These are phyloP conservation scores for Acrodontium crateriforme DNA, from an alignment of 2,329 filamentous ascomycete species.

Conservation along the genomic window DNA sequence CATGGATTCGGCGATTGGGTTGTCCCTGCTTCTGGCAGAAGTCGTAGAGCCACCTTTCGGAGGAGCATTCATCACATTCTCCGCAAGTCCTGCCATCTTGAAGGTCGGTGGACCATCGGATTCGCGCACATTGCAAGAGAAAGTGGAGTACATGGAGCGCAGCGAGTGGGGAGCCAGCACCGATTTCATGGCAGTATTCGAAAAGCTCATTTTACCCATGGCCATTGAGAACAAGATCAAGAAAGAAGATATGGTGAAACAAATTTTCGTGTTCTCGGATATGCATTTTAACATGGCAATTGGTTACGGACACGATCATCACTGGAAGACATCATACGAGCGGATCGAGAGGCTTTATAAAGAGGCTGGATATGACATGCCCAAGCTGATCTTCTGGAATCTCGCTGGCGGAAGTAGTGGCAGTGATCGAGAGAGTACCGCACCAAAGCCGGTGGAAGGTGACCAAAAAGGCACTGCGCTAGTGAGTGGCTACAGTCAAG, in stretches of 20 bases:
- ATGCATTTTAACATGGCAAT: slow-evolving; percentile 43
- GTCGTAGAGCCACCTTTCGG: slow-evolving; percentile 40
- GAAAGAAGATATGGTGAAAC: slow-evolving; percentile 46
- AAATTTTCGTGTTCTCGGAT: slow-evolving; percentile 46
- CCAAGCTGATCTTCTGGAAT: slow-evolving; percentile 49
- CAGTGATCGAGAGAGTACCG: slow-evolving; percentile 12
- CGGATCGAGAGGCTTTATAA: slow-evolving; percentile 34
- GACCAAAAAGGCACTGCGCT: slow-evolving; percentile 33
- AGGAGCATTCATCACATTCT: slow-evolving; percentile 44
- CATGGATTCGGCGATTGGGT: slow-evolving; percentile 41
- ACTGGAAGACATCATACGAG: slow-evolving; percentile 38
- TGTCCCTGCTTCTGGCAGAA: slow-evolving; percentile 43
- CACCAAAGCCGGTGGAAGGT: slow-evolving; percentile 37
- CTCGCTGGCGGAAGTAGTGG: slow-evolving; percentile 27
- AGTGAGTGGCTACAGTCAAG: slow-evolving; percentile 45
- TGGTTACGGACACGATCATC: slow-evolving; percentile 2
- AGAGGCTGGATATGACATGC: slow-evolving; percentile 42
- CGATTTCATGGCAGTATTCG: slow-evolving; percentile 42
- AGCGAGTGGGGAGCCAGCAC: slow-evolving; percentile 33
- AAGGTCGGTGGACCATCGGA: slow-evolving; percentile 26
- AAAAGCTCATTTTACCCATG: slow-evolving; percentile 40
- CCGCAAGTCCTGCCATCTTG: slow-evolving; percentile 26
- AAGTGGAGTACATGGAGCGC: slow-evolving; percentile 22
- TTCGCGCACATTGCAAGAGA: slow-evolving; percentile 27
- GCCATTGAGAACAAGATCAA: slow-evolving; percentile 36